phyloP scores from a whole-genome alignment of 2,329 filamentous ascomycete genomes.

The Scedosporium dehoogii region DNA sequence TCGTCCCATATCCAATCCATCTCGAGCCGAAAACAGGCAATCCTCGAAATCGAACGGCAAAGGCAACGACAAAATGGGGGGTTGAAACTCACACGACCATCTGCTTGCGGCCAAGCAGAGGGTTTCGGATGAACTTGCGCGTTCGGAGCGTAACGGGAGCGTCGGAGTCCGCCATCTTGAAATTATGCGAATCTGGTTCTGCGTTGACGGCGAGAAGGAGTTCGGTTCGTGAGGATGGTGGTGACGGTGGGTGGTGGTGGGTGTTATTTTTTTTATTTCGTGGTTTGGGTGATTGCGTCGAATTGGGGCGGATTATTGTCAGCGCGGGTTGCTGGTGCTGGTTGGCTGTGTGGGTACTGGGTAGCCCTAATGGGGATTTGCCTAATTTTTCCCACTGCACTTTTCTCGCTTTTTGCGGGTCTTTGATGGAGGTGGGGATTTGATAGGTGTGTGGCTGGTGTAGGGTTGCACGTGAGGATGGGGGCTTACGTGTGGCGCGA shows the following conservation, averaged over 20 bases:
- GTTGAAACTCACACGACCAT: slow-evolving; percentile 90
- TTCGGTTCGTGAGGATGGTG: slow-evolving; percentile 19
- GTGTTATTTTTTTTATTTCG: slow-evolving; percentile 14
- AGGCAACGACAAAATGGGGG: background rate
- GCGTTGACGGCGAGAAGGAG: slow-evolving; percentile 19
- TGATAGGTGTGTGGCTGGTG: slow-evolving; percentile 1
- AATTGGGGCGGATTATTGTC: background rate
- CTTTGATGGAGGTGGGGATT: background rate
- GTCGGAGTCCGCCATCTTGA: slow-evolving; percentile 81
- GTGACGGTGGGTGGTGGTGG: slow-evolving; percentile 15
- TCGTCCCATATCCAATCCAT: too few species aligned
- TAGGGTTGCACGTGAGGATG: background rate
- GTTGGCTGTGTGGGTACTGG: slow-evolving; percentile 6
- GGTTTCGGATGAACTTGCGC: slow-evolving; percentile 99
- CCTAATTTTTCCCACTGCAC: background rate
- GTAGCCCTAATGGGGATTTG: slow-evolving; percentile 6
- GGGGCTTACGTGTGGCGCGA: too few species aligned
- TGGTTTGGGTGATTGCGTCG: background rate
- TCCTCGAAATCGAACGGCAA: too few species aligned
- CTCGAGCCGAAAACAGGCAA: too few species aligned
- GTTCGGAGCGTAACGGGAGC: slow-evolving; percentile 78
- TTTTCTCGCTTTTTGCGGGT: background rate
- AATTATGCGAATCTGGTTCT: slow-evolving; percentile 18
- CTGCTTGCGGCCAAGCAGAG: slow-evolving; percentile 96
- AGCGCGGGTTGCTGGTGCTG: slow-evolving; percentile 1